Base-by-base conservation (phyloP, 2,329 filamentous ascomycete genomes). In the Xylariaceae sp. region DNA sequence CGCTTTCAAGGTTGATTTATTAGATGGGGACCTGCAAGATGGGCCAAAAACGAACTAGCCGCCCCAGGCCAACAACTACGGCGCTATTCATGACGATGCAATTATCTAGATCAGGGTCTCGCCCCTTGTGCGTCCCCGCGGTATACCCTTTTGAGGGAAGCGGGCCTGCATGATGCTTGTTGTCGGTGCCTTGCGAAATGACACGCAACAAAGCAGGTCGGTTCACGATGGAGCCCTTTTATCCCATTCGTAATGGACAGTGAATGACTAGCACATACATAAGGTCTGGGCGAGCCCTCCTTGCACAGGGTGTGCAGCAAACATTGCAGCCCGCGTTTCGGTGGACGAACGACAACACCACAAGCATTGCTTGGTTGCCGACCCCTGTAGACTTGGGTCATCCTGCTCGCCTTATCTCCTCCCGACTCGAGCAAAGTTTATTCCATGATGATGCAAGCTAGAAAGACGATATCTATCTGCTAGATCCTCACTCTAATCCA, bases 11-110 rank as follows among this genome's bases (percentile, higher is more conserved):
- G 43, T 57, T 22, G 52, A 40, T 46, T 47, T 52, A 53, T 47
- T 50, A 53, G 47, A 33, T 54, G 49, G 42, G 42, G 27, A 41
- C 46, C 56, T 61, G 59, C 56, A 55, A 55, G 54, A 55, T 47
- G 42, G 40, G 52, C 58, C 56, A 49, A 46, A 62, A 57, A 45
- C 35, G 49, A 57, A 48, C 55, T 59, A 59, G 55, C 54, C 47
- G n/a, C n/a, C 42, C 40, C 46, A 37, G 49, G 37, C 36, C 46
- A 38, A 45, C 49, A 48, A 55, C 47, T 47, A 52, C 49, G n/a
- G n/a, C n/a, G 52, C 49, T 44, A 52, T 37, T 41, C 36, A 48
- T 41, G 42, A 51, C 16, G 19, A 37, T 19, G 27, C 27, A 32
- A 32, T 16, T 16, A 29, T 14, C 8, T 29, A 29, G 50, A 49